Conservation (phyloP, 106 monocot species). For the Platanthera zijinensis region DNA sequence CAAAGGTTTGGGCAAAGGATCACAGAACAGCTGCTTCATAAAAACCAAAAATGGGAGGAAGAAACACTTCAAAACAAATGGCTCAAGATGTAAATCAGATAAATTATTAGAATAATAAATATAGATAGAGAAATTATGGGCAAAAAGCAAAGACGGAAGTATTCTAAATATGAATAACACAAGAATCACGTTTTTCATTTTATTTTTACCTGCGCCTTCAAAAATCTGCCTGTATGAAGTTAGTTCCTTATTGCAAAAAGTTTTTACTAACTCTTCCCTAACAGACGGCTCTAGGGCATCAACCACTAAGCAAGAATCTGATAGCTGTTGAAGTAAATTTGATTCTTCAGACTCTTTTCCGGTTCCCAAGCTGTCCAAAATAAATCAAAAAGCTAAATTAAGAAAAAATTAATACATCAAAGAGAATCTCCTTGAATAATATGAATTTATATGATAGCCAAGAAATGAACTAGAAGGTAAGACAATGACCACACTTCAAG, state of each 20-base stretch:
- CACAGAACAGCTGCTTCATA: background rate
- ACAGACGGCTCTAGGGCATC: constrained; percentile 98
- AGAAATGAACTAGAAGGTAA: background rate
- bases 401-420: background rate
- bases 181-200: background rate
- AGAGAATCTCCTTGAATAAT: background rate
- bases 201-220: constrained; percentile 84
- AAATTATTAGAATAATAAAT: background rate
- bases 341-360: constrained; percentile 96
- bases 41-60: background rate
- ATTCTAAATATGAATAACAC: background rate
- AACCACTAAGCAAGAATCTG: constrained; percentile 98
- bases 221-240: constrained; percentile 95
- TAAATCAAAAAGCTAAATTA: background rate
- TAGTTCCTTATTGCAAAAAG: constrained; percentile 93
- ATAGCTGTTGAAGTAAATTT: constrained; percentile 81
- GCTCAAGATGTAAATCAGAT: background rate
- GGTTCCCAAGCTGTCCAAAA: constrained; percentile 72
- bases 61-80: background rate
- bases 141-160: background rate
- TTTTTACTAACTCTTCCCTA: constrained; percentile 89
- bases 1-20: background rate
- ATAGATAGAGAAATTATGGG: background rate
- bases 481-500: background rate
- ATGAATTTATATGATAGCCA: background rate